Evolutionary conservation across 129 eudicot genomes (phyloP).

Genomic region (Smallanthus sonchifolius): DNA sequence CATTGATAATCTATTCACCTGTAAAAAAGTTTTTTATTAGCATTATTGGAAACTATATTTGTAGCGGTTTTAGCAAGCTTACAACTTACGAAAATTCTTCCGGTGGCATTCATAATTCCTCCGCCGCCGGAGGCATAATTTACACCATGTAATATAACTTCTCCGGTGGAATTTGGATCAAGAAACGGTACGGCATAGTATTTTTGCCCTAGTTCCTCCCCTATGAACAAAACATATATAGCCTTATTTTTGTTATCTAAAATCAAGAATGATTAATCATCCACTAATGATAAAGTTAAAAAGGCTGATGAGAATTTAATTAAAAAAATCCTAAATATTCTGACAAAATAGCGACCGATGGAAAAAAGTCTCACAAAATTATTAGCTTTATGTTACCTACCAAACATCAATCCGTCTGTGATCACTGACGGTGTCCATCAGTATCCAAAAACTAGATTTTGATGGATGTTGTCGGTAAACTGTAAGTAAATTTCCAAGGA

Average conservation of each 20-base stretch:
- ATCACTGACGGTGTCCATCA: too few relatives aligned
- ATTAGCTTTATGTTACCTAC: too few relatives aligned
- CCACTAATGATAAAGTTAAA: too few relatives aligned
- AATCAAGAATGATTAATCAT: neutral
- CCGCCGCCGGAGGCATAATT: conserved; percentile 98
- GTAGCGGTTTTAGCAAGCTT: neutral
- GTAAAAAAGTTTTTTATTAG: neutral
- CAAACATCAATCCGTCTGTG: too few relatives aligned
- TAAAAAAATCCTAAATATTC: too few relatives aligned
- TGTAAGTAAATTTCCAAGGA: too few relatives aligned
- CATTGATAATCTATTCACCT: conserved; percentile 93
- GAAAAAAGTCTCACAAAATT: too few relatives aligned
- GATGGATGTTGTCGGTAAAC: too few relatives aligned
- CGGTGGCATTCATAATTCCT: conserved; percentile 88
- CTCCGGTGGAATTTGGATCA: conserved; percentile 86
- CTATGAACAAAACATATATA: conserved; percentile 28
- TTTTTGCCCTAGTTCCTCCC: conserved; percentile 79
- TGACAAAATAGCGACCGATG: too few relatives aligned
- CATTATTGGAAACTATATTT: neutral
- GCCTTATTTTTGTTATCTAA: neutral
- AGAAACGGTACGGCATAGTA: conserved; percentile 74
- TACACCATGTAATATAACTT: conserved; percentile 64
- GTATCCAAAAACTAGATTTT: too few relatives aligned
- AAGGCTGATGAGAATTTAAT: too few relatives aligned
- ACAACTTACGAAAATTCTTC: conserved; percentile 75